These are phyloP conservation scores for Pythium chondricola DNA, from an alignment of 352 stramenopile genomes.

Conservation along the genomic window DNA sequence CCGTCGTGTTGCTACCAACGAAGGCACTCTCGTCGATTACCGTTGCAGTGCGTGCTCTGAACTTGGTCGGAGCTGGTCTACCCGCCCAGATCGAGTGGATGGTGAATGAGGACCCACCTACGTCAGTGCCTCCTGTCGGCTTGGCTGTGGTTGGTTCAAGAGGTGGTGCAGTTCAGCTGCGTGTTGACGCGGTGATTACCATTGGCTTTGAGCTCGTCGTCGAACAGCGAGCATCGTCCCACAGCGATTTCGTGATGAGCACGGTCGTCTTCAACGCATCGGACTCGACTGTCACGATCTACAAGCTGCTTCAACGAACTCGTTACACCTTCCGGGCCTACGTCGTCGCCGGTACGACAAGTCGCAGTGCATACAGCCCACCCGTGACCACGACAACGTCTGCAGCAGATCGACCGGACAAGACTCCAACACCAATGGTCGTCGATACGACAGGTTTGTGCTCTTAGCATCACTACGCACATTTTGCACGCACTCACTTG, in stretches of 20 bases:
- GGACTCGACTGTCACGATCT: constrained; percentile 17
- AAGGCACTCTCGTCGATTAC: not conserved
- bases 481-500: too few relatives aligned
- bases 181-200: not conserved
- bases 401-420: constrained; percentile 19
- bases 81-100: constrained; percentile 13
- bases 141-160: constrained; percentile 5
- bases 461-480: not conserved
- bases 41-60: constrained; percentile 36
- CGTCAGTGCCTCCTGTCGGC: not conserved
- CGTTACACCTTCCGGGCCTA: constrained; percentile 42
- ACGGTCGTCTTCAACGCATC: constrained; percentile 5
- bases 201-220: not conserved
- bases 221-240: constrained; percentile 29
- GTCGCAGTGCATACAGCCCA: constrained; percentile 21
- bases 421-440: constrained; percentile 31
- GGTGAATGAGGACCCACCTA: not conserved
- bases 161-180: constrained; percentile 11
- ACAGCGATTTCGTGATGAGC: constrained; percentile 16
- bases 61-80: constrained; percentile 26
- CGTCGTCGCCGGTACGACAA: constrained; percentile 8
- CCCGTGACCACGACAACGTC: constrained; percentile 25
- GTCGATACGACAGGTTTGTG: constrained; percentile 33
- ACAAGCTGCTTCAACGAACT: constrained; percentile 42
- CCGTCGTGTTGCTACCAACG: constrained; percentile 14